Evolutionary conservation across 345 rosid species (phyloP), one percentile per base, ranked within the genome.

Genomic region (Psidium guajava): DNA sequence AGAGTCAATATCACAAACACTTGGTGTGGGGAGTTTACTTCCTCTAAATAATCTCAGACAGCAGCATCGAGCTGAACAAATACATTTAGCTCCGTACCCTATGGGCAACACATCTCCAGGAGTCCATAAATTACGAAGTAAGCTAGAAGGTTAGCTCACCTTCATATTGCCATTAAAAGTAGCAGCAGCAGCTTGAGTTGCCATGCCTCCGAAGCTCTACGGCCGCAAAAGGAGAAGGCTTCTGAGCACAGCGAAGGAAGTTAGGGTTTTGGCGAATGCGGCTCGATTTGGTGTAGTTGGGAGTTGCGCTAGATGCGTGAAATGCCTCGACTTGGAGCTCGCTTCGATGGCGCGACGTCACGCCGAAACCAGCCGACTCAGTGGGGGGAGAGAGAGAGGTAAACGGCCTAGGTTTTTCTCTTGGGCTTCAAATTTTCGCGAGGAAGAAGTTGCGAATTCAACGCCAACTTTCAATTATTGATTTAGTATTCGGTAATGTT

Each of bases 161-260:
- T 92, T 94, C 85, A 92, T 54, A 87, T 92, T 94, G 84, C 95
- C 96, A 64, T 58, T 91, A 85, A 92, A 89, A 25, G 91, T 36
- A 69, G 80, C 40, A 8, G 87, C 82, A 57, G 94, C 92, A 36
- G 92, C 95, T 88, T 91, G 94, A 75, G 83, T 88, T 20, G 93
- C 94, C 96, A 92, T 92, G 84, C 87, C 84, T 85, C 54, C 47
- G 2, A 36, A 54, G 69, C 61, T 54, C 0, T 7, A 32, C 73
- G 22, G 69, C 85, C 6, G 20, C 74, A 9, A 18, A 3, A 47
- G 73, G 0, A 1, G 84, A 25, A 69, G 11, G 25, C 77, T 69
- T 36, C 77, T 20, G 47, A 10, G 42, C 6, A 21, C 77, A 5
- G 44, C 6, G 77, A 69, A 32, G 73, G 69, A 69, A 42, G 69